Conservation (phyloP, 2,329 filamentous ascomycete species). For the Trichoderma pleuroti region DNA sequence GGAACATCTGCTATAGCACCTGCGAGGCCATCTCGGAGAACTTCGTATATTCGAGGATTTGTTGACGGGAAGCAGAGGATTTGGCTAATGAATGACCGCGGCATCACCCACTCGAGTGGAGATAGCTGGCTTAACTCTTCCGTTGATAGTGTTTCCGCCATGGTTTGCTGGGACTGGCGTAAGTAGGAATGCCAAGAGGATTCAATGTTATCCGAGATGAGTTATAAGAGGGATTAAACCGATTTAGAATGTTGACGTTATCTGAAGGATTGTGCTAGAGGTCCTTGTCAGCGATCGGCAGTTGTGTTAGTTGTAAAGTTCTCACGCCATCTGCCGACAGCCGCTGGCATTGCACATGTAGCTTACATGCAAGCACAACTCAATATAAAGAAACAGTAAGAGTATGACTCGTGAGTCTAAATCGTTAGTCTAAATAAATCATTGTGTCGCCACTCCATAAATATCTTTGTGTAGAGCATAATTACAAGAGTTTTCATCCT, state of each 20-base stretch:
- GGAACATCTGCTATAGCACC: background rate
- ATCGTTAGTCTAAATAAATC: rapidly evolving
- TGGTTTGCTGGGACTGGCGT: background rate
- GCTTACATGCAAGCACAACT: background rate
- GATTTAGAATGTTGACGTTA: background rate
- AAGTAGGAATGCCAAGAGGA: background rate
- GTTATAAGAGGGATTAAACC: background rate
- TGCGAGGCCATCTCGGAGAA: background rate
- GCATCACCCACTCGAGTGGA: slow-evolving; percentile 16
- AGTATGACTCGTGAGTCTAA: background rate
- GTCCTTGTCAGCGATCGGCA: background rate
- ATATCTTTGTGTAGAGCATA: background rate
- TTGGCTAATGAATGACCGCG: slow-evolving; percentile 12
- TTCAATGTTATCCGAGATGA: background rate
- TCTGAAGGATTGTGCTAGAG: background rate
- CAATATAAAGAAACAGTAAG: too few relatives aligned
- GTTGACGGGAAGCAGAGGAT: slow-evolving; percentile 10
- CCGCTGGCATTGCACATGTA: background rate
- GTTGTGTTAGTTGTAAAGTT: background rate
- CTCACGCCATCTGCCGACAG: background rate
- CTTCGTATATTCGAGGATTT: slow-evolving; percentile 4
- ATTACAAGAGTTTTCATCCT: background rate
- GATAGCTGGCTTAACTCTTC: background rate
- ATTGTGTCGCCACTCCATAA: background rate
- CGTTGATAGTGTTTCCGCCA: background rate